phyloP scores from a whole-genome alignment of 805 yeast genomes.

The Candida railenensis region DNA sequence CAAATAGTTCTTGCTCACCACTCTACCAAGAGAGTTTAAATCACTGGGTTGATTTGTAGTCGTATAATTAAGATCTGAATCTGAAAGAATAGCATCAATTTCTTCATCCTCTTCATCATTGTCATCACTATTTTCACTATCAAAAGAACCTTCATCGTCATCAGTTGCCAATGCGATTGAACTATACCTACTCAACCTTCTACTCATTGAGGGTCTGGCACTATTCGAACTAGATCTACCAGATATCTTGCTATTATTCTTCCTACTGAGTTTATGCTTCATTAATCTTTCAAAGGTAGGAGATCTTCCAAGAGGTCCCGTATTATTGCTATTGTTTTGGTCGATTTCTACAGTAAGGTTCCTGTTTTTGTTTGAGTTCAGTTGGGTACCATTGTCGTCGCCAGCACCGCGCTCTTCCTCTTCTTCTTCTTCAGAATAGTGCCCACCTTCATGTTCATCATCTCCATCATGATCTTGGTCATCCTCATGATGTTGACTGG shows the following conservation, averaged over 20 bases:
- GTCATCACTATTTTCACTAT: conserved; percentile 14
- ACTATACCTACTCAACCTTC: not conserved
- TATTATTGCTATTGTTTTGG: conserved; percentile 10
- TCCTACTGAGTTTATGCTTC: not conserved
- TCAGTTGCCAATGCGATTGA: conserved; percentile 6
- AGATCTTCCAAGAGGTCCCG: conserved; percentile 24
- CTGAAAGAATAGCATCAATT: conserved; percentile 6
- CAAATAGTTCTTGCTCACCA: conserved; percentile 62
- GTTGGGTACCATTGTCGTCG: conserved; percentile 2
- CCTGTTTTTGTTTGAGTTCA: not conserved
- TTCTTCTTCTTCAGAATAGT: conserved; percentile 1
- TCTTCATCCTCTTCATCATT: conserved; percentile 13
- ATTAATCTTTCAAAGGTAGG: conserved; percentile 49
- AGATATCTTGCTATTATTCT: not conserved
- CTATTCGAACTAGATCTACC: conserved; percentile 2
- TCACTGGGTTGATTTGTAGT: not conserved
- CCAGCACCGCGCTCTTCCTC: conserved; percentile 6
- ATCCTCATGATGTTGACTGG: conserved; percentile 12
- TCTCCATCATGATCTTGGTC: conserved; percentile 17
- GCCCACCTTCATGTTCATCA: conserved; percentile 6
- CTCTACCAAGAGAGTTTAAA: conserved; percentile 1
- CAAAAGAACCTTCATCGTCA: conserved; percentile 13
- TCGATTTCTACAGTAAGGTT: conserved; percentile 5
- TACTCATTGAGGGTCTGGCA: conserved; percentile 14
- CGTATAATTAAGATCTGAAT: conserved; percentile 6